Conservation (phyloP, 192 early-diverging fungal genomes). For the Chytriomyces hyalinus region DNA sequence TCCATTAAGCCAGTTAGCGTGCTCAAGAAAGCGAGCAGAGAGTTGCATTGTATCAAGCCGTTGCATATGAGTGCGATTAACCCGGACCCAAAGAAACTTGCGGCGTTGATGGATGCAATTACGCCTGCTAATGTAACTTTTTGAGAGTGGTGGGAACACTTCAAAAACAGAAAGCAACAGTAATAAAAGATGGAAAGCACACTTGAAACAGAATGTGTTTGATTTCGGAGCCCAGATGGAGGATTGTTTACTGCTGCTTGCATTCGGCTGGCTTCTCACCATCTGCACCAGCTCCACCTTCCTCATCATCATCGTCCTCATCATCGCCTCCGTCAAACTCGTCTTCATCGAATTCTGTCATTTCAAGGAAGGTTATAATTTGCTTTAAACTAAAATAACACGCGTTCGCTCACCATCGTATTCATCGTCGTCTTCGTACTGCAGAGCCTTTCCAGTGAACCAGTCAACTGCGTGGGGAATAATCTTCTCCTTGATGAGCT, state of each 20-base stretch:
- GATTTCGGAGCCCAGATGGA: no score
- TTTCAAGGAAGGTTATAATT: constrained; percentile 35
- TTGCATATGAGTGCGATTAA: constrained; percentile 57
- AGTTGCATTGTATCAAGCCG: constrained; percentile 45
- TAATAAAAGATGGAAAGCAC: no score
- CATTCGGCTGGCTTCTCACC: constrained; percentile 46
- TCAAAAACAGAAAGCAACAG: no score
- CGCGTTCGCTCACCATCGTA: constrained; percentile 39
- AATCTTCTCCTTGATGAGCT: constrained; percentile 98
- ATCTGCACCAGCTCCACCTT: constrained; percentile 48
- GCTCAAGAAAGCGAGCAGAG: constrained; percentile 48
- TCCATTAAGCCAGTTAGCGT: constrained; percentile 39
- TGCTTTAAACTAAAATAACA: constrained; percentile 18
- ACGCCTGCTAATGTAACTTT: constrained; percentile 16
- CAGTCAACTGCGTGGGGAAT: constrained; percentile 96
- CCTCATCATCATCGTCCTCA: constrained; percentile 74
- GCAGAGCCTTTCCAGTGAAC: constrained; percentile 97
- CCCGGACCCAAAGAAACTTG: constrained; percentile 39
- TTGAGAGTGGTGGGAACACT: not conserved
- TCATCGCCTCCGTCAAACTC: constrained; percentile 75
- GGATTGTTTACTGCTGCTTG: constrained; percentile 60
- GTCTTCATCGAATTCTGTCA: constrained; percentile 68
- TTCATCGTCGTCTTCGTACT: constrained; percentile 76
- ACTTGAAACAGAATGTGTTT: no score
- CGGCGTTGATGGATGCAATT: constrained; percentile 43